Evolutionary conservation across 2,329 filamentous ascomycete species (phyloP), one percentile per base, ranked within the genome.

Genomic region (Tolypocladium tropicale): DNA sequence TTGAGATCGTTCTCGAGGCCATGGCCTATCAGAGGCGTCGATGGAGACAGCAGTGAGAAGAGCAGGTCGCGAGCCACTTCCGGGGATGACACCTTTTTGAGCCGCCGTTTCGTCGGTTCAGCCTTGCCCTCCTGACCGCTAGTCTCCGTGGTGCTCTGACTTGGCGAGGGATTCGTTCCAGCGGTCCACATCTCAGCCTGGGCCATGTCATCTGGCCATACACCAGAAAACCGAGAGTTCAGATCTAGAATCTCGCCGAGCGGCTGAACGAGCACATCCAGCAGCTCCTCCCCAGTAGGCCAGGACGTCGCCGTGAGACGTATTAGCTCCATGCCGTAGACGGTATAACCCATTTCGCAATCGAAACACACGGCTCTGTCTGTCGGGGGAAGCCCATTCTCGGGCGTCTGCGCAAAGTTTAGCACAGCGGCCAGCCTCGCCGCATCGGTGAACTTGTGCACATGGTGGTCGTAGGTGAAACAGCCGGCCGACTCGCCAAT

Each of bases 261-360:
- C 0, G 93, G 93, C 50, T 85, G 81, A 9, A 97, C 92, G 0
- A 97, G 80, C 0, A 96, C 79, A 66, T 99, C 94, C 6, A 97
- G 74, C 0, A 99, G 71, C 54, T 81, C 79, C 54, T 85, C 80
- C 23, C 89, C 88, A 10, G 79, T 76, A 0, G 93, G 93, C 92
- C 94, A 99, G 11, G 86, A 84, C 4, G 93, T 86, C 6, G 89
- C 92, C 0, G 94, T 97, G 3, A 99, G 72, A 10, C 94, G 89
- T 56, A 97, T 86, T 21, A 99, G 79, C 69, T 99, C 94, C 61
- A 97, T 75, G 0, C 95, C 94, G 53, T 87, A 72, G 1, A 89
- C 89, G 0, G 95, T 99, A 67, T 95, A 97, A 5, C 89, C 90
- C 94, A 99, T 99, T 68, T 99, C 94, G 65, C 94, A 97, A 69